Percentiles rank a stretch among this genome's conserved stretches.
phyloP scores from a whole-genome alignment of 2,329 filamentous ascomycete species.

The Elsinoe batatas region DNA sequence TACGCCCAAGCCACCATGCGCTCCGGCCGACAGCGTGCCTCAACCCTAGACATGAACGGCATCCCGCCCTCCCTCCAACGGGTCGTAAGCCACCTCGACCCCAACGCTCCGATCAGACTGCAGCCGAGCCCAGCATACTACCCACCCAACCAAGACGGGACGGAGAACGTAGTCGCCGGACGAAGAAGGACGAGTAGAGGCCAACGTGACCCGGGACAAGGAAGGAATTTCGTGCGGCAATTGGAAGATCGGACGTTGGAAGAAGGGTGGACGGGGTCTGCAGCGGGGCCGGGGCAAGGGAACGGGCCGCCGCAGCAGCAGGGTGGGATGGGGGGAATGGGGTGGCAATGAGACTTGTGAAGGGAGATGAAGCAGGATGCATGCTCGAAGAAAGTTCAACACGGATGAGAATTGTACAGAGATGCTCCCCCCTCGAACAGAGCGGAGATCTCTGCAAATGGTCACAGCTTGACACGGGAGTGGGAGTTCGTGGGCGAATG shows the following conservation, averaged over 20 bases:
- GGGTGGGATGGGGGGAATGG: slow-evolving; percentile 7
- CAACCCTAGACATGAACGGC: slow-evolving; percentile 83
- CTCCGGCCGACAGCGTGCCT: slow-evolving; percentile 75
- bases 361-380: neutral
- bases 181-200: slow-evolving; percentile 47
- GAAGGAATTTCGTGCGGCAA: slow-evolving; percentile 82
- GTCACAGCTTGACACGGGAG: too few species aligned
- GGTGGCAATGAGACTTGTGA: neutral
- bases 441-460: too few species aligned
- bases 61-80: slow-evolving; percentile 89
- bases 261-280: slow-evolving; percentile 57
- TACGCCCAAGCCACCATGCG: slow-evolving; percentile 68
- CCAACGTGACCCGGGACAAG: slow-evolving; percentile 34
- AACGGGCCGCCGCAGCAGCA: neutral
- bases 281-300: slow-evolving; percentile 36
- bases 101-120: slow-evolving; percentile 82
- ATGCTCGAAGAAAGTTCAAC: neutral
- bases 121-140: slow-evolving; percentile 97
- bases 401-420: neutral
- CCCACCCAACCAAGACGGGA: slow-evolving; percentile 78
- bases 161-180: slow-evolving; percentile 41
- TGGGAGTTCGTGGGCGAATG: too few species aligned
- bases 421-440: too few species aligned
- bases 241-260: slow-evolving; percentile 90
- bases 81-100: slow-evolving; percentile 91